Conservation (phyloP, 176 grass and related monocot genomes). For the Elaeis guineensis region DNA sequence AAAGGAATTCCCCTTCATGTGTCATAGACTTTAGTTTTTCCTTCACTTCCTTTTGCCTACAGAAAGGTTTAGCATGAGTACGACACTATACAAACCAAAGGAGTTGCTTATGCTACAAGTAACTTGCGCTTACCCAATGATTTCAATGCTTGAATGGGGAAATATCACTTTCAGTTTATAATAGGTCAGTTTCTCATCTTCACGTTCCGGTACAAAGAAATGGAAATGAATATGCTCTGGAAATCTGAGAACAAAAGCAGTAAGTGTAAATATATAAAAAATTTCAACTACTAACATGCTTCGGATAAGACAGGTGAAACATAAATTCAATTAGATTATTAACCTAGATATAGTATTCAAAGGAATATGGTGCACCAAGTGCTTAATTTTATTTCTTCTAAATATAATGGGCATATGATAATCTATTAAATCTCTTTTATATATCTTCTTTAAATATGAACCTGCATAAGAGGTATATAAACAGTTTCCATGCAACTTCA, state of each 20-base stretch:
- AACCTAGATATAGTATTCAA: too few relatives aligned
- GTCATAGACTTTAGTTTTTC: constrained; percentile 56
- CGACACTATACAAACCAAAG: background rate
- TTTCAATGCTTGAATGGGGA: constrained; percentile 60
- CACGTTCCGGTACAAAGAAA: constrained; percentile 68
- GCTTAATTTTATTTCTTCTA: too few relatives aligned
- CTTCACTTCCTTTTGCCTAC: constrained; percentile 60
- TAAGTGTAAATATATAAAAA: too few relatives aligned
- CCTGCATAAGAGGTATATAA: too few relatives aligned
- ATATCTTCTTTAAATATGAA: too few relatives aligned
- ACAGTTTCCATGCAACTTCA: too few relatives aligned
- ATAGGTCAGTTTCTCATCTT: constrained; percentile 36
- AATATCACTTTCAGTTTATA: constrained; percentile 78
- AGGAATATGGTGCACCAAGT: too few relatives aligned
- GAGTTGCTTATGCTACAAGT: background rate
- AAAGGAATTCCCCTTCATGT: constrained; percentile 48
- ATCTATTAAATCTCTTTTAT: too few relatives aligned
- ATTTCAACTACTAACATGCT: too few relatives aligned
- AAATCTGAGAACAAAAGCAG: constrained; percentile 32
- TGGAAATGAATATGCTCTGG: constrained; percentile 57
- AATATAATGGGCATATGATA: too few relatives aligned
- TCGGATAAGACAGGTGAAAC: too few relatives aligned
- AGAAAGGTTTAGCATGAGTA: constrained; percentile 17
- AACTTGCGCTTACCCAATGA: constrained; percentile 47
- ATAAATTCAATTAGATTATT: too few relatives aligned